Base-by-base conservation (phyloP, 2,329 filamentous ascomycete species). In the Phaeosphaeriaceae sp. region DNA sequence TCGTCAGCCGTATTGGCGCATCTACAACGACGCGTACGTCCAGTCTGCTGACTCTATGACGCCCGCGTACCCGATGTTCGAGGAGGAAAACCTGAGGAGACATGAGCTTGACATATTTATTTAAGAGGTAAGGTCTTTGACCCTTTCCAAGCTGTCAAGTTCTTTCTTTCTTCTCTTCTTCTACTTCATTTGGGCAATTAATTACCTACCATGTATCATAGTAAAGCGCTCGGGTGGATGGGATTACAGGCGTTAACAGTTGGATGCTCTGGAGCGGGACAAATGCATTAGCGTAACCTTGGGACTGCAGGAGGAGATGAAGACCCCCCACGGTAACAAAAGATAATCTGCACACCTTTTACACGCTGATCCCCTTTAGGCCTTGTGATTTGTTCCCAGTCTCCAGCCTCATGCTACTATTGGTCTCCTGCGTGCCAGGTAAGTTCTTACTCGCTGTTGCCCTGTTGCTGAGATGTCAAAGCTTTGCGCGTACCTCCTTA, bases 21-120 rank as follows among this genome's bases (percentile, higher is more conserved):
- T 99, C 46, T 97, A 97, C 82, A 99, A 99, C 72, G 93, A 97
- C 77, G 93, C 94, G 3, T 99, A 99, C 75, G 94, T 98, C 49
- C 92, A 97, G 75, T 89, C 87, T 30, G 94, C 94, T 19, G 95
- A 99, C 78, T 88, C 93, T 26, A 96, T 99, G 89, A 91, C 99
- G 55, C 96, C 95, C 1, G 97, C 97, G 74, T 99, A 97, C 76
- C 95, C 94, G 1, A 90, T 91, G 65, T 80, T 97, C 64, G 91
- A 91, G 55, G 92, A 95, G 61, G 91, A 95, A 65, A 88, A 88
- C 58, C 82, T 94, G 71, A 89, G 91, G 70, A 85, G 94, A 72
- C 87, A 90, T 44, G 94, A 97, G 80, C 77, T 97, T 77, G 89
- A 88, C 10, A 94, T 97, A 78, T 86, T 97, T 69, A 83, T 97